Evolutionary conservation across 2,329 filamentous ascomycete species (phyloP), one percentile per base, ranked within the genome.

Genomic region (Aspergillus sp.): DNA sequence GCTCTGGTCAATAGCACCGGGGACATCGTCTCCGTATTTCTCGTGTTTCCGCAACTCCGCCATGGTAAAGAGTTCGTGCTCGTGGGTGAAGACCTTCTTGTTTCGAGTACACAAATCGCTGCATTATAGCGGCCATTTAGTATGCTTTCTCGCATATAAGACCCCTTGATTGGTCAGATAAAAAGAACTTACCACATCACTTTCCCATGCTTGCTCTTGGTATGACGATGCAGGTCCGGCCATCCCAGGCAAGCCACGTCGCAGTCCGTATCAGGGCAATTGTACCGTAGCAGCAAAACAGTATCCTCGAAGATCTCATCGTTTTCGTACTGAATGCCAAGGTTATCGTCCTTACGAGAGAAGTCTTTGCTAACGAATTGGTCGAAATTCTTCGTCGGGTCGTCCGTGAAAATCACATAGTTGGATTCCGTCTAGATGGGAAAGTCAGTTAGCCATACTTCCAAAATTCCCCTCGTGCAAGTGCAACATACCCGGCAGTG

Each of bases 11-110:
- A 86, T 76, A 0, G 90, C 86, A 30, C 93, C 91, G 3, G 91
- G 90, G 54, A 85, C 85, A 65, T 97, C 88, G 61, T 98, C 93
- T 49, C 93, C 93, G 53, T 85, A 83, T 53, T 82, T 86, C 78
- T 97, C 94, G 67, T 98, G 93, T 60, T 82, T 86, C 57, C 87
- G 83, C 44, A 97, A 75, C 57, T 91, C 88, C 53, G 84, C 80
- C 52, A 83, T 79, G 1, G 87, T 85, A 66, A 96, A 97, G 1
- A 98, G 78, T 53, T 94, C 88, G 65, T 98, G 93, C 69, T 98
- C 93, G 70, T 98, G 93, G 1, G 93, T 96, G 60, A 98, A 98
- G 30, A 96, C 90, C 64, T 95, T 96, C 72, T 98, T 98, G 74
- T 96, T 90, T 51, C 90, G 78, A 5, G 90, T 87, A 69, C 90